phyloP scores from a whole-genome alignment of 345 rosid species.

The Syzygium jambos region DNA sequence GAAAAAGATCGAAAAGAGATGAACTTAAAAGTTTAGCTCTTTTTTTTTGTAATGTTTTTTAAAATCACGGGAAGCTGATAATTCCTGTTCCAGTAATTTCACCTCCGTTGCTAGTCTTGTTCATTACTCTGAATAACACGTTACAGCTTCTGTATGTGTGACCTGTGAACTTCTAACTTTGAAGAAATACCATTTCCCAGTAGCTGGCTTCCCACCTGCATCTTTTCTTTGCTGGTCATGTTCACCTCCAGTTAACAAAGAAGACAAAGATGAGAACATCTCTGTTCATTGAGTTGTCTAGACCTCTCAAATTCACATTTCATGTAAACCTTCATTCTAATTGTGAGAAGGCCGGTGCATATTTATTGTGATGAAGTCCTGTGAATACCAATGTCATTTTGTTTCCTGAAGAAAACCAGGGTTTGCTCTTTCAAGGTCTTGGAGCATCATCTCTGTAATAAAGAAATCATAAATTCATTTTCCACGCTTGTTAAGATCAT shows the following conservation, averaged over 20 bases:
- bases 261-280: background rate
- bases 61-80: background rate
- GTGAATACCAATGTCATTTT: background rate
- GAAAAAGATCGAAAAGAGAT: background rate
- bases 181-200: background rate
- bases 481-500: background rate
- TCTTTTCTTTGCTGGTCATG: background rate
- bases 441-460: background rate
- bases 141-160: background rate
- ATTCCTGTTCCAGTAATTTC: background rate
- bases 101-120: background rate
- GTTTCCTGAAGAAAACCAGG: background rate
- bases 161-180: background rate
- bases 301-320: background rate
- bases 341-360: background rate
- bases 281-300: background rate
- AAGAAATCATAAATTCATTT: background rate
- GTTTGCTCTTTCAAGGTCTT: background rate
- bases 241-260: background rate
- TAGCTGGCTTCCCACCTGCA: background rate
- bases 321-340: background rate
- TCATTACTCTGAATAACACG: background rate
- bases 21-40: background rate
- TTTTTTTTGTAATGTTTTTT: background rate
- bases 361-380: background rate